Percentiles rank a stretch among this genome's conserved stretches.
Conservation (phyloP, 202 grass and related monocot species). For the Elaeis oleifera region DNA sequence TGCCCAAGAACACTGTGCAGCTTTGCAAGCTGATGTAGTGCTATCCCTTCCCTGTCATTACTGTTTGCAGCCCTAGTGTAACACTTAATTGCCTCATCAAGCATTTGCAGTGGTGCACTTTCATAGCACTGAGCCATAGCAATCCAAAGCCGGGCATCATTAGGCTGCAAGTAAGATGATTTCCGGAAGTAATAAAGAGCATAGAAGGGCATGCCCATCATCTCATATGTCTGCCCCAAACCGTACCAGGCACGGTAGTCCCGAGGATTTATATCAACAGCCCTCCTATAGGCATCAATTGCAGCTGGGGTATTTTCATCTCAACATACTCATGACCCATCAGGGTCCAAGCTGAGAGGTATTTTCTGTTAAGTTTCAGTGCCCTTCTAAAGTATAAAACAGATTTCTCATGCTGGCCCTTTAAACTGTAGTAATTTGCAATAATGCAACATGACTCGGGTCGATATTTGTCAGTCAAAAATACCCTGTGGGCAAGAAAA, state of each 20-base stretch:
- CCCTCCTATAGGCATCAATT: conserved; percentile 87
- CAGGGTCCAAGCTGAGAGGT: conserved; percentile 93
- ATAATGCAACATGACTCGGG: conserved; percentile 96
- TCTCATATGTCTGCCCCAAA: conserved; percentile 97
- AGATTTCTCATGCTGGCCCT: conserved; percentile 94
- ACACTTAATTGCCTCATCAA: conserved; percentile 90
- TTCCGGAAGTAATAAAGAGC: conserved; percentile 86
- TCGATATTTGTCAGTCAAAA: conserved; percentile 93
- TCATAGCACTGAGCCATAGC: conserved; percentile 98
- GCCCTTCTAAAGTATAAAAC: conserved; percentile 93
- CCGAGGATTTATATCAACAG: conserved; percentile 95
- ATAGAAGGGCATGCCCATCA: conserved; percentile 96
- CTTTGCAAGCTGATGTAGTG: conserved; percentile 74
- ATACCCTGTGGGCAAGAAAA: conserved; percentile 93
- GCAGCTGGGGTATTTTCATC: conserved; percentile 96
- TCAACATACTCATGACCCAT: conserved; percentile 99
- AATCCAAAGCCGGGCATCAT: conserved; percentile 91
- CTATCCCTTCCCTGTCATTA: conserved; percentile 89
- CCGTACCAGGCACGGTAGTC: conserved; percentile 99
- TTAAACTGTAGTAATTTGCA: conserved; percentile 95
- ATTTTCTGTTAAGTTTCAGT: conserved; percentile 89
- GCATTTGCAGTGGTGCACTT: conserved; percentile 83
- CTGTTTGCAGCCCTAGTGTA: conserved; percentile 72
- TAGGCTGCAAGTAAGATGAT: conserved; percentile 79
- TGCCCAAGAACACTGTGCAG: conserved; percentile 62